Evolutionary conservation across 1,139 yeast species (phyloP).

Genomic region (Blastobotrys buckinghamii): DNA sequence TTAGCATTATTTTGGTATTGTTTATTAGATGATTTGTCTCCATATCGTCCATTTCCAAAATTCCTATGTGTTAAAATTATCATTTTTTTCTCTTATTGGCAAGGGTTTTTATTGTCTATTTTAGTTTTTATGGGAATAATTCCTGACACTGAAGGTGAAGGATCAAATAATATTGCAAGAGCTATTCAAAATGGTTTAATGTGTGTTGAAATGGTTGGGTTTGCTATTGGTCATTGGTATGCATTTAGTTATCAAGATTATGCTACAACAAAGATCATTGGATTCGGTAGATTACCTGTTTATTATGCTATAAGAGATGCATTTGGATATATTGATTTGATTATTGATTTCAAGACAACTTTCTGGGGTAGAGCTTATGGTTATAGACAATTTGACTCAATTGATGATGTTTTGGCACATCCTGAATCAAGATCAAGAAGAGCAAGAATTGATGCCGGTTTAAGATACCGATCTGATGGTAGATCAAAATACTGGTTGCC

Average conservation of each 20-base stretch:
- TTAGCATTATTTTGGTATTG: constrained; percentile 92
- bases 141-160: constrained; percentile 24
- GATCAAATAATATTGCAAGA: constrained; percentile 36
- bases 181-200: constrained; percentile 73
- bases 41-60: constrained; percentile 86
- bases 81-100: constrained; percentile 97
- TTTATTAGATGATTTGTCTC: constrained; percentile 64
- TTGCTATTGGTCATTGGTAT: constrained; percentile 81
- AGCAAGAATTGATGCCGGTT: constrained; percentile 75
- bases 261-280: constrained; percentile 52
- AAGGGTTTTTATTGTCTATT: constrained; percentile 66
- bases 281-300: constrained; percentile 58
- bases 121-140: constrained; percentile 53
- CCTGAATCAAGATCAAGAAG: constrained; percentile 61
- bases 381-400: constrained; percentile 77
- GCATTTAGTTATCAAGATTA: constrained; percentile 80
- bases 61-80: constrained; percentile 88
- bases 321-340: constrained; percentile 66
- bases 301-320: constrained; percentile 68
- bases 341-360: constrained; percentile 70
- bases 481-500: constrained; percentile 82
- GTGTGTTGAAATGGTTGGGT: constrained; percentile 78
- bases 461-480: constrained; percentile 76
- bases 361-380: constrained; percentile 74
- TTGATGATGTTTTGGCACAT: constrained; percentile 63